Evolutionary conservation across 2,329 filamentous ascomycete species (phyloP).

Genomic region (Scedosporium boydii): DNA sequence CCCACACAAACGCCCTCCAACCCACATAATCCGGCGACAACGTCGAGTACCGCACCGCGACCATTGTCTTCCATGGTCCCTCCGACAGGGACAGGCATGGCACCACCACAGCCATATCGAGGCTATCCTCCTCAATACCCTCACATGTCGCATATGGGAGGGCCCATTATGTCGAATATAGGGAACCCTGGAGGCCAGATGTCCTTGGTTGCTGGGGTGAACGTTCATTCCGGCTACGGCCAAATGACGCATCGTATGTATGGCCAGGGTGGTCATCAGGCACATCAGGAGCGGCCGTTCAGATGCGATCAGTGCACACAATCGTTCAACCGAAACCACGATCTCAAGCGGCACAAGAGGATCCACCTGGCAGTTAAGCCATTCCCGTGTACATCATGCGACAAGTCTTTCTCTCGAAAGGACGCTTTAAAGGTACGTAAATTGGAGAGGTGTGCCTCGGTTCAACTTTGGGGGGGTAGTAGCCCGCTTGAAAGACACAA

Average conservation of each 20-base stretch:
- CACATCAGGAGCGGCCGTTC: conserved; percentile 70
- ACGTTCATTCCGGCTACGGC: conserved; percentile 32
- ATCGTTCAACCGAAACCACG: conserved; percentile 93
- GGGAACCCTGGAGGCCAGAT: conserved; percentile 64
- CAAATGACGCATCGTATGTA: conserved; percentile 49
- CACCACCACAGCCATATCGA: conserved; percentile 42
- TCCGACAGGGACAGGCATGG: conserved; percentile 20
- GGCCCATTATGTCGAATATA: conserved; percentile 69
- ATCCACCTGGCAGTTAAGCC: conserved; percentile 95
- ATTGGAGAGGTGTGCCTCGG: not conserved
- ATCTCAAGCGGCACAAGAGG: conserved; percentile 88
- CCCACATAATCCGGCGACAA: conserved; percentile 1
- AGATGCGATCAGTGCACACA: conserved; percentile 89
- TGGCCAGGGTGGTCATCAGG: conserved; percentile 25
- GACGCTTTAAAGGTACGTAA: conserved; percentile 83
- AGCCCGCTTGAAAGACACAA: not conserved
- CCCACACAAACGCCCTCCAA: conserved; percentile 4
- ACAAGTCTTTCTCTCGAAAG: conserved; percentile 94
- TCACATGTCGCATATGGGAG: conserved; percentile 16
- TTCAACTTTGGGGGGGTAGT: too few relatives aligned
- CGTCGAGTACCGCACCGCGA: conserved; percentile 25
- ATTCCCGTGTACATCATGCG: conserved; percentile 82
- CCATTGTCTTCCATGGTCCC: conserved; percentile 11
- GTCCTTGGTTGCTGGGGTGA: conserved; percentile 49
- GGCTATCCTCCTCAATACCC: conserved; percentile 28